phyloP scores from a whole-genome alignment of 768 basidiomycete species.

The Tephrocybe sp. region DNA sequence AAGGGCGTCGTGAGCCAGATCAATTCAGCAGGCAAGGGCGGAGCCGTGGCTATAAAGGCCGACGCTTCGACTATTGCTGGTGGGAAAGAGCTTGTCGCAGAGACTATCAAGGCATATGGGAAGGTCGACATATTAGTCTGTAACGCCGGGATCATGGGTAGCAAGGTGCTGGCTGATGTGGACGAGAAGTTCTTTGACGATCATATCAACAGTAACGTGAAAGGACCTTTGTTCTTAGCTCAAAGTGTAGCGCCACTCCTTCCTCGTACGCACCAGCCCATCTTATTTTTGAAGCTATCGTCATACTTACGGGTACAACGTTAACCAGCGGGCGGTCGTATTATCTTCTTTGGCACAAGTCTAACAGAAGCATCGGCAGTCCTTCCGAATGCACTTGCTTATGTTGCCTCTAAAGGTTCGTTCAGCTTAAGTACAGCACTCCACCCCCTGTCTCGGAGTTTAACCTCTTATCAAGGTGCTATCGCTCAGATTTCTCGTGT shows the following conservation, averaged over 20 bases:
- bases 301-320: not conserved
- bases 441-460: not conserved
- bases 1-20: slow-evolving; percentile 46
- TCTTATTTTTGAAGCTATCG: not conserved
- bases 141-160: slow-evolving; percentile 58
- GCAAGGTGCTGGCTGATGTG: slow-evolving; percentile 43
- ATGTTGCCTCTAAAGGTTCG: slow-evolving; percentile 48
- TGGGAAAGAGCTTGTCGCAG: slow-evolving; percentile 43
- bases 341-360: slow-evolving; percentile 57
- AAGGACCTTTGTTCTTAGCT: slow-evolving; percentile 54
- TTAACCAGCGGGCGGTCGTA: slow-evolving; percentile 46
- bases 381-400: slow-evolving; percentile 46
- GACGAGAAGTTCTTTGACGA: slow-evolving; percentile 52
- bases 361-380: slow-evolving; percentile 43
- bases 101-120: slow-evolving; percentile 47
- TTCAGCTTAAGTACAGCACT: not conserved
- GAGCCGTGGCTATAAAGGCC: slow-evolving; percentile 49
- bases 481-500: slow-evolving; percentile 57
- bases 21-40: slow-evolving; percentile 39
- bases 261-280: slow-evolving; percentile 33
- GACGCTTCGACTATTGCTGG: slow-evolving; percentile 50
- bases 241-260: slow-evolving; percentile 44
- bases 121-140: slow-evolving; percentile 57
- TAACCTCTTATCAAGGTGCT: slow-evolving; percentile 29
- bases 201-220: slow-evolving; percentile 55